Evolutionary conservation across 2,329 filamentous ascomycete species (phyloP), one percentile per base, ranked within the genome.

Genomic region (Colletotrichum sp.): DNA sequence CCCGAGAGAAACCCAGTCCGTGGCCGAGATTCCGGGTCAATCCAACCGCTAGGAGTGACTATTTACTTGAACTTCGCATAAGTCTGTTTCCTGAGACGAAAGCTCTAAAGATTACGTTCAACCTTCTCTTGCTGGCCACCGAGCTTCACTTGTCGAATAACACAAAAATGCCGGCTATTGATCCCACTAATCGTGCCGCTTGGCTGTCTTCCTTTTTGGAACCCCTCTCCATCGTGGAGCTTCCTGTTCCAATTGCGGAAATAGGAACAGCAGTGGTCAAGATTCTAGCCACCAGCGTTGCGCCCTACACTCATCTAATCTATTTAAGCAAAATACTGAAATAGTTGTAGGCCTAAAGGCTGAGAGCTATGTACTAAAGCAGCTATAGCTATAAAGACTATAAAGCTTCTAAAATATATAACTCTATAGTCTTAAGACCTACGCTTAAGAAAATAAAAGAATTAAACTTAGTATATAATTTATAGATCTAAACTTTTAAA

Each of bases 261-360:
- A 69, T 54, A 7, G 78, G 78, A 33, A 75, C 77, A 29, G 70
- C 73, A 55, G 73, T 76, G 33, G 51, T 79, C 51, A 74, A 79
- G 55, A 68, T 77, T 47, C 72, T 82, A 18, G 71, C 76, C 34
- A 65, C 77, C 18, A 54, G 79, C 27, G 75, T 79, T 68, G 76
- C 82, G 47, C 77, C 82, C 59, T 78, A 80, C 76, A 76, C 77
- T 1, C 38, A 65, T 36, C 51, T 72, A 4, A 18, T 43, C 15
- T 59, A 68, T 29, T 33, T 31, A 34, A 59, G 69, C 47, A 43
- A 59, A 31, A 8, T 69, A 15, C 54, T n/a, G n/a, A 29, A 29
- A 29, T 29, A 29, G 5, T 29, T 29, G 6, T 29, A 29, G 6
- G 6, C 29, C 6, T 6, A 29, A 29, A 6, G 6, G 29, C 29